phyloP scores from a whole-genome alignment of 2,329 filamentous ascomycete species.

The Leptographium lundbergii region DNA sequence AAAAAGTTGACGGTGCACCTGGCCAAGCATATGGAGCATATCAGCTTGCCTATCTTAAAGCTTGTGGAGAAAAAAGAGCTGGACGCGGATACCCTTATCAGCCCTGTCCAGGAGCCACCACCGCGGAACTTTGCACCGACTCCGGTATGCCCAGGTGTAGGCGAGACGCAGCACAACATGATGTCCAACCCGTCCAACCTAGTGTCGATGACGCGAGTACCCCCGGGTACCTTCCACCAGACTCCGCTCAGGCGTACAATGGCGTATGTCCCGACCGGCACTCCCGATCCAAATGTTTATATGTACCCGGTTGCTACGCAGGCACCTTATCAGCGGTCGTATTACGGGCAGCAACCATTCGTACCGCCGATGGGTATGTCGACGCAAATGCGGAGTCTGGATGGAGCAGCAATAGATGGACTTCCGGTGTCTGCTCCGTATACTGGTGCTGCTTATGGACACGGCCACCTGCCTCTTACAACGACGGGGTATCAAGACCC shows the following conservation, averaged over 20 bases:
- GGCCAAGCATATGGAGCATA: slow-evolving; percentile 88
- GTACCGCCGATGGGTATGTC: slow-evolving; percentile 3
- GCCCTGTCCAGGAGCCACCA: slow-evolving; percentile 48
- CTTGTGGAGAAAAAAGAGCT: slow-evolving; percentile 37
- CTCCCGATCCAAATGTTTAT: slow-evolving; percentile 8
- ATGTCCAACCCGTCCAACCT: slow-evolving; percentile 4
- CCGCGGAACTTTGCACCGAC: slow-evolving; percentile 22
- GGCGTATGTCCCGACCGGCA: slow-evolving; percentile 8
- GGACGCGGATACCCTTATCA: slow-evolving; percentile 51
- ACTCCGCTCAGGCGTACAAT: slow-evolving; percentile 8
- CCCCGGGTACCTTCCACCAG: background rate
- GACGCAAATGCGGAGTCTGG: slow-evolving; percentile 13
- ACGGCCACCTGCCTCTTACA: slow-evolving; percentile 18
- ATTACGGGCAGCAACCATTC: background rate
- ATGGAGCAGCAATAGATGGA: slow-evolving; percentile 7
- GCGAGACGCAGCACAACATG: slow-evolving; percentile 1
- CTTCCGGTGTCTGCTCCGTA: slow-evolving; percentile 8
- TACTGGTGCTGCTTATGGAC: slow-evolving; percentile 12
- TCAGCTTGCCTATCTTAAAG: slow-evolving; percentile 67
- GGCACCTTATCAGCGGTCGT: slow-evolving; percentile 7
- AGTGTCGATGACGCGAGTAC: background rate
- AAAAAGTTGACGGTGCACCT: slow-evolving; percentile 91
- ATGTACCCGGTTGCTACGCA: slow-evolving; percentile 10
- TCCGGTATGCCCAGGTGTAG: background rate
- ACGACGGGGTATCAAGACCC: slow-evolving; percentile 10